phyloP scores from a whole-genome alignment of 2,329 filamentous ascomycete species.

The Periconia macrospinosa region DNA sequence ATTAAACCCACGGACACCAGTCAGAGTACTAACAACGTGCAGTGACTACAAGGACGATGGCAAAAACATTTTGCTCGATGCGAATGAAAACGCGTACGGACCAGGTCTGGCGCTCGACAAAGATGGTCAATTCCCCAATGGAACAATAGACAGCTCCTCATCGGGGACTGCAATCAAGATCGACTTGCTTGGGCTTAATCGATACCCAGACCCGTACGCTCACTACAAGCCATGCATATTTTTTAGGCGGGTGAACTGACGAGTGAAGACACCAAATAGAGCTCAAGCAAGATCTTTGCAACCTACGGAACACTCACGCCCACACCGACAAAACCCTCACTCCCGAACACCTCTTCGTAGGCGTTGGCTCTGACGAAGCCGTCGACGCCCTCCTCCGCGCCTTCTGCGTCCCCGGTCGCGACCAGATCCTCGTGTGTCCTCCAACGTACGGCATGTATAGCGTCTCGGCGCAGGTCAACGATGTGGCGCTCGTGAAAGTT shows the following conservation, averaged over 20 bases:
- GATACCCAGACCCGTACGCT: constrained; percentile 83
- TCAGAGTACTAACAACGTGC: constrained; percentile 14
- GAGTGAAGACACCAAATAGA: constrained; percentile 71
- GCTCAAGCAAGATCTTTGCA: constrained; percentile 84
- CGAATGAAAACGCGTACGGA: constrained; percentile 96
- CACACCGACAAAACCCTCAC: constrained; percentile 75
- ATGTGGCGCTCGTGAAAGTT: constrained; percentile 83
- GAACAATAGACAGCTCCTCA: constrained; percentile 43
- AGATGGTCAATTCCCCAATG: constrained; percentile 52
- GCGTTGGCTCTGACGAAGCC: constrained; percentile 94
- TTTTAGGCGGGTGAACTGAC: not conserved
- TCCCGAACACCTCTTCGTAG: constrained; percentile 87
- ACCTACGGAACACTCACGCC: constrained; percentile 80
- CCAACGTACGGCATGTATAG: constrained; percentile 99
- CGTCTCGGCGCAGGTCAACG: constrained; percentile 93
- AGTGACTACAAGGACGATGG: constrained; percentile 99
- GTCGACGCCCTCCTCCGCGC: constrained; percentile 92
- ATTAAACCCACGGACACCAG: constrained; percentile 3
- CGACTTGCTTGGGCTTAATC: constrained; percentile 80
- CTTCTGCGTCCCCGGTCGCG: constrained; percentile 84
- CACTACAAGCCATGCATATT: not conserved
- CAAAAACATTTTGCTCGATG: constrained; percentile 92
- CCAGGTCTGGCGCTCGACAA: constrained; percentile 67
- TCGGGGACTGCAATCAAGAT: constrained; percentile 58
- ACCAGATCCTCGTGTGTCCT: constrained; percentile 92